Evolutionary conservation across 805 yeast species (phyloP), one percentile per base, ranked within the genome.

Genomic region (Candida ortonii): DNA sequence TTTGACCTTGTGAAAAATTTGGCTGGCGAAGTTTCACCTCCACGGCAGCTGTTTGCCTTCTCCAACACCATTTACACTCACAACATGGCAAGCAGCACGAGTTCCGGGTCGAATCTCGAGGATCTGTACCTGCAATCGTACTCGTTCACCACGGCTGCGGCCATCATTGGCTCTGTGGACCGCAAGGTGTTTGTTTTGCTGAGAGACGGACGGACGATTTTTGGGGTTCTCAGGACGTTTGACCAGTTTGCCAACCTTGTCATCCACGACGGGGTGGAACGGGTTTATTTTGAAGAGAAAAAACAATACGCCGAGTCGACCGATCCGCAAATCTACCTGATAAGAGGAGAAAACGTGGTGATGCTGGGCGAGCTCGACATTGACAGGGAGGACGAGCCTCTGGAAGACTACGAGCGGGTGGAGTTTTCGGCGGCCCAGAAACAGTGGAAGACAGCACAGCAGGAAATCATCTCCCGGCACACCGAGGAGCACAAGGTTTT

Each of bases 271-370:
- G 79, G 96, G 12, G 67, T 79, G 30, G 97, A 93, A 59, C 76
- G 96, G 59, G 76, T 88, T 49, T 84, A 84, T 55, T 67, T 82
- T 45, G 57, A 69, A 12, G 76, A 70, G 11, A 49, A 43, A 7
- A 49, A 49, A 20, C 62, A 65, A 29, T 90, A 79, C 55, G 95
- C 84, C 7, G 96, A 90, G 57, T 48, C 54, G 11, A 36, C 38
- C 7, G 73, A 83, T 6, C 54, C 53, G 34, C 96, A 96, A 7
- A 84, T 86, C 32, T 81, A 80, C 55, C 74, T 93, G 65, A 81
- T 93, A 25, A 82, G 98, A 62, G 98, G 98, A 43, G 98, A 93
- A 60, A 90, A 90, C 52, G 93, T 93, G 7, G 93, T 89, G 7
- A 76, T 89, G 78, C 59, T 93, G 57, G 98, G 97, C 14, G 97